phyloP scores from a whole-genome alignment of 2,329 filamentous ascomycete species.

The Sporothrix brasiliensis region DNA sequence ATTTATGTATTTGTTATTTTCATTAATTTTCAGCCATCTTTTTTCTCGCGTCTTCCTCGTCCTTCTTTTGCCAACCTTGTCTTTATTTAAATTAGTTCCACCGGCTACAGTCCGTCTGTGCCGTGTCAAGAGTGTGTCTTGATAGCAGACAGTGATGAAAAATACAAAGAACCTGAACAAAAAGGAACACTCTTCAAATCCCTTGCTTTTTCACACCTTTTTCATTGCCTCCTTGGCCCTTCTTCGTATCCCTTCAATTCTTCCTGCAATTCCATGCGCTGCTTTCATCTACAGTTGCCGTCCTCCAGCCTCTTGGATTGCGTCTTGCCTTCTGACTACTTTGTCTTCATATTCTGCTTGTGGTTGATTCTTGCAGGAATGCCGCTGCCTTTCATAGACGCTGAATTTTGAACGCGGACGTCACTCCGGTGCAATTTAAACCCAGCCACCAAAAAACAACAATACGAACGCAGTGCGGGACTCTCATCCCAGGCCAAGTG shows the following conservation, averaged over 20 bases:
- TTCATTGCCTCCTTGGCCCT: background rate
- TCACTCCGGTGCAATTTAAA: background rate
- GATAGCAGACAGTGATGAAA: background rate
- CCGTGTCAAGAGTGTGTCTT: slow-evolving; percentile 16
- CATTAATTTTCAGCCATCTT: background rate
- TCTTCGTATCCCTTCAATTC: no score
- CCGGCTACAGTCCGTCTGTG: background rate
- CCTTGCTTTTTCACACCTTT: background rate
- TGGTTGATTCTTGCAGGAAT: background rate
- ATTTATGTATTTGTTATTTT: background rate
- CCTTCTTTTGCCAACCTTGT: slow-evolving; percentile 3
- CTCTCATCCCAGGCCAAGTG: background rate
- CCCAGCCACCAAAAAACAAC: background rate
- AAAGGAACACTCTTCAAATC: background rate
- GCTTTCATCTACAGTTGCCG: background rate
- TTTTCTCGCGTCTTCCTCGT: background rate
- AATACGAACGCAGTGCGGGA: slow-evolving; percentile 19
- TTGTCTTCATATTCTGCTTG: background rate
- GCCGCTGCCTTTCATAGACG: background rate
- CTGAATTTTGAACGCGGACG: background rate
- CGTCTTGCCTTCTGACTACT: background rate
- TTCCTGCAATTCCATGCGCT: background rate
- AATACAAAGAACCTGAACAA: background rate
- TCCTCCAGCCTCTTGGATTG: slow-evolving; percentile 12
- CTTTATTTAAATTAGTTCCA: slow-evolving; percentile 1